Conservation (phyloP, 306 rosid genomes). For the Gleditsia sinensis region DNA sequence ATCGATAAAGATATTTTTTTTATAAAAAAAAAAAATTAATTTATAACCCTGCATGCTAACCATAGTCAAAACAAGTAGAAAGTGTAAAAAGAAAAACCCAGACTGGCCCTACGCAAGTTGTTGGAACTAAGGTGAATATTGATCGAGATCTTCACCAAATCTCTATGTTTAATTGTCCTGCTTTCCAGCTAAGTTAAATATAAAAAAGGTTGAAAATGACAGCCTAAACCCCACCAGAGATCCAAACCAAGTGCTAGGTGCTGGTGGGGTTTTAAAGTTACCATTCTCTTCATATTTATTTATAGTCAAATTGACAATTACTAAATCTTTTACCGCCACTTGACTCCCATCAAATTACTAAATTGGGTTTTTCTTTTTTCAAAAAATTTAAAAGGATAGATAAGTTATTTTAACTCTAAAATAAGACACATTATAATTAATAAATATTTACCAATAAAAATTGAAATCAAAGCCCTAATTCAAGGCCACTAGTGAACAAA, state of each 20-base stretch:
- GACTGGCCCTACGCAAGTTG: slow-evolving; percentile 29
- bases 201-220: slow-evolving; percentile 36
- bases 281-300: not conserved
- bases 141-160: slow-evolving; percentile 45
- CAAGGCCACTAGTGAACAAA: too few species aligned
- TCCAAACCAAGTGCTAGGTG: not conserved
- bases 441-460: too few species aligned
- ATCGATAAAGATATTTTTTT: too few species aligned
- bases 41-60: slow-evolving; percentile 22
- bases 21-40: too few species aligned
- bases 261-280: not conserved
- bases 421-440: too few species aligned
- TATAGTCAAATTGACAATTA: not conserved
- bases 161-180: slow-evolving; percentile 47
- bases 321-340: not conserved
- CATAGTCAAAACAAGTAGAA: slow-evolving; percentile 30
- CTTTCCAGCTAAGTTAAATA: slow-evolving; percentile 26
- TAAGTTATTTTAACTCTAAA: too few species aligned
- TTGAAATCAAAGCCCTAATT: too few species aligned
- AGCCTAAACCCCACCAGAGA: slow-evolving; percentile 20
- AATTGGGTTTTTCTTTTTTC: too few species aligned
- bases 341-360: too few species aligned
- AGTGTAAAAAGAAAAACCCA: slow-evolving; percentile 25
- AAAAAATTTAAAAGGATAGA: too few species aligned
- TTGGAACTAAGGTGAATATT: slow-evolving; percentile 31